Percentiles rank a stretch among this genome's conserved stretches.
phyloP scores from a whole-genome alignment of 352 stramenopile species.

The Blastocystis sp. region DNA sequence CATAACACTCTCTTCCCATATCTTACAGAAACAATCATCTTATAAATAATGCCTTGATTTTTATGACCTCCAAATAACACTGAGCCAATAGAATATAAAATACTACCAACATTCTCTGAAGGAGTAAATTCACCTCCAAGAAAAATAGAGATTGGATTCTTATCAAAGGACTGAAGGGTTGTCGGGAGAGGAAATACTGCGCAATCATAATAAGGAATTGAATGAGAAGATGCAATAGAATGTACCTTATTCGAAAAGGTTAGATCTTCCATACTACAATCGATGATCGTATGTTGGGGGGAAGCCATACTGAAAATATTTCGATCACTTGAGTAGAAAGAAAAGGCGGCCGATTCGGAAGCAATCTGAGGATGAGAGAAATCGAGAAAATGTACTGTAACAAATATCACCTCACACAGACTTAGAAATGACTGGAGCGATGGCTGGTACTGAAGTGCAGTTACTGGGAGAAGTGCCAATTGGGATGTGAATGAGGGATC shows the following conservation, averaged over 20 bases:
- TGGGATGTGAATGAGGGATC: not conserved
- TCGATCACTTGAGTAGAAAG: constrained; percentile 15
- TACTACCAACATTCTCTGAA: not conserved
- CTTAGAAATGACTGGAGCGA: not conserved
- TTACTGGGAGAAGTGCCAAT: not conserved
- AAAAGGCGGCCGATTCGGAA: not conserved
- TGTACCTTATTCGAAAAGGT: constrained; percentile 34
- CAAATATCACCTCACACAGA: constrained; percentile 29
- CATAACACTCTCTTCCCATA: not conserved
- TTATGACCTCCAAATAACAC: constrained; percentile 17
- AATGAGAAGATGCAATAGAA: not conserved
- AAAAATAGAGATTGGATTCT: constrained; percentile 26
- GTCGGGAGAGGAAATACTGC: constrained; percentile 1
- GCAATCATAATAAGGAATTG: constrained; percentile 46
- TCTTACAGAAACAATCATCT: constrained; percentile 52
- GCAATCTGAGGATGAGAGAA: not conserved
- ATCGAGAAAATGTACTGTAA: not conserved
- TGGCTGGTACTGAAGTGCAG: not conserved
- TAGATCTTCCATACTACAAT: constrained; percentile 39
- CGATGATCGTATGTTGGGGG: not conserved
- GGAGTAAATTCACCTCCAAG: constrained; percentile 4
- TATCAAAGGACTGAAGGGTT: constrained; percentile 54
- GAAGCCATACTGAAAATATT: not conserved
- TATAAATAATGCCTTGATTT: constrained; percentile 59
- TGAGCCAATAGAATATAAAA: not conserved